phyloP scores from a whole-genome alignment of 371 early-diverging fungal genomes.

The Mortierella sp. region DNA sequence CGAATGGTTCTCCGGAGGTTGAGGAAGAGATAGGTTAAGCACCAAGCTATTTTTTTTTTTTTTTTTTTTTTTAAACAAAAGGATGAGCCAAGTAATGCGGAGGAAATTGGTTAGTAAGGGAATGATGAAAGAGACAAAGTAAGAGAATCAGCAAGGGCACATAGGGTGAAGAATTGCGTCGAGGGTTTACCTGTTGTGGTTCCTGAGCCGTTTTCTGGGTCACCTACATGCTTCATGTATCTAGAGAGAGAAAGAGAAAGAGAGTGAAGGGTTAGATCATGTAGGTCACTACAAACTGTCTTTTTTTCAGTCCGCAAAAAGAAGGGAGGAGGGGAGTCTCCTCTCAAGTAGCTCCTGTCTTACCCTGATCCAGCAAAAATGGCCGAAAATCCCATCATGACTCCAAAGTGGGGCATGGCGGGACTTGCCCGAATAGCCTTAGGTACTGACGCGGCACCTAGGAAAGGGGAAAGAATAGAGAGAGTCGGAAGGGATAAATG shows the following conservation, averaged over 20 bases:
- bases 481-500: not conserved
- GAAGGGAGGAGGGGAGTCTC: not conserved
- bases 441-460: slow-evolving; percentile 38
- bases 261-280: not conserved
- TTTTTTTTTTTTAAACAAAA: too few species aligned
- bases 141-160: not conserved
- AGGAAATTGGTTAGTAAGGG: not conserved
- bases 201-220: slow-evolving; percentile 50
- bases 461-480: too few species aligned
- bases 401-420: slow-evolving; percentile 41
- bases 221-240: slow-evolving; percentile 44
- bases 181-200: slow-evolving; percentile 37
- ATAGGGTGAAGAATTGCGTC: not conserved
- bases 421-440: slow-evolving; percentile 21
- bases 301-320: not conserved
- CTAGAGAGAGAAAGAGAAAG: slow-evolving; percentile 1
- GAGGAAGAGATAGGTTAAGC: slow-evolving; percentile 38
- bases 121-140: not conserved
- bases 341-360: not conserved
- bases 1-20: slow-evolving; percentile 36
- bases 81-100: too few species aligned
- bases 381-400: slow-evolving; percentile 48
- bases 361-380: slow-evolving; percentile 44
- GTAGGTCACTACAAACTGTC: not conserved
- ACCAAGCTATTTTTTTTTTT: slow-evolving; percentile 54